Evolutionary conservation across 345 rosid genomes (phyloP).

Genomic region (Brassica nigra): DNA sequence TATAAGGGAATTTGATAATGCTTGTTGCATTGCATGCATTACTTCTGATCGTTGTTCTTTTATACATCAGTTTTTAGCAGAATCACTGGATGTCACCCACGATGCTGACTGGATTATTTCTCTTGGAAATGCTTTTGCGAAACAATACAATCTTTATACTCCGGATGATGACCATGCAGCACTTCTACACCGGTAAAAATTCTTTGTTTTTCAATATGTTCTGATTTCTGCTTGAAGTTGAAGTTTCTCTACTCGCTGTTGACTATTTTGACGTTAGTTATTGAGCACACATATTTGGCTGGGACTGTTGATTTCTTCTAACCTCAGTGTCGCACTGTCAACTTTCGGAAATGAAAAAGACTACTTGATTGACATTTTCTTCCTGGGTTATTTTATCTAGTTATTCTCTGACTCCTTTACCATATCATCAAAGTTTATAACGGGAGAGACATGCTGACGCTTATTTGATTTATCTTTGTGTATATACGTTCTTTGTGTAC

Average conservation of each 20-base stretch:
- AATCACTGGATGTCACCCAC: conserved; percentile 93
- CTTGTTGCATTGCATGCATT: not conserved
- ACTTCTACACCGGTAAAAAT: conserved; percentile 77
- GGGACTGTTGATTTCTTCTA: conserved; percentile 23
- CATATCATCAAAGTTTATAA: not conserved
- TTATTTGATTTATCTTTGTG: conserved; percentile 4
- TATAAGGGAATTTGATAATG: not conserved
- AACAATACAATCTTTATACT: conserved; percentile 73
- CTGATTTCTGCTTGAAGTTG: conserved; percentile 22
- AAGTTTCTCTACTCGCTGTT: conserved; percentile 11
- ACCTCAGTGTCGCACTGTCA: not conserved
- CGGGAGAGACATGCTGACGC: not conserved
- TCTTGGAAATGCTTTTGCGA: conserved; percentile 83
- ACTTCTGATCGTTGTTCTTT: conserved; percentile 24
- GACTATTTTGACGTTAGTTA: conserved; percentile 9
- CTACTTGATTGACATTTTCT: conserved; percentile 9
- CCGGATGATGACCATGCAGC: conserved; percentile 89
- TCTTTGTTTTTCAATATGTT: conserved; percentile 19
- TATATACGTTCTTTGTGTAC: not conserved
- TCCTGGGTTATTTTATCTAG: not conserved
- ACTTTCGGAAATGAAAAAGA: not conserved
- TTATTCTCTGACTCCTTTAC: conserved; percentile 11
- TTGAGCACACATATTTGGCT: conserved; percentile 3
- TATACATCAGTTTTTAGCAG: conserved; percentile 88
- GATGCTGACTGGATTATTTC: conserved; percentile 81